phyloP scores from a whole-genome alignment of 2,329 filamentous ascomycete genomes.

The Xylariales sp. region DNA sequence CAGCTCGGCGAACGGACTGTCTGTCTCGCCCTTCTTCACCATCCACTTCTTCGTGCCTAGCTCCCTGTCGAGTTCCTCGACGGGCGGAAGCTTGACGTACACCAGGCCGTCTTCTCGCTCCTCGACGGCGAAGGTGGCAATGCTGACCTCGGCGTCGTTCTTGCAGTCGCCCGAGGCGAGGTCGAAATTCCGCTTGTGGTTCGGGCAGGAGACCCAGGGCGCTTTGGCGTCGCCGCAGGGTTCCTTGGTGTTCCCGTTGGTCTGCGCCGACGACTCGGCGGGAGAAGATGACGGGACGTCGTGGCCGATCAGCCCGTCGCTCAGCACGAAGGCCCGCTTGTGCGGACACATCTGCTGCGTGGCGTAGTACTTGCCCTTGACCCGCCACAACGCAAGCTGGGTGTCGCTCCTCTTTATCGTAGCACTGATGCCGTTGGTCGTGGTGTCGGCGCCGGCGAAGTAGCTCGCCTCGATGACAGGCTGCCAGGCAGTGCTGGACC shows the following conservation, averaged over 20 bases:
- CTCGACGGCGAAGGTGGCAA: slow-evolving; percentile 77
- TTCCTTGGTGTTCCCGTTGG: slow-evolving; percentile 12
- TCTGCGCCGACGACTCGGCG: slow-evolving; percentile 1
- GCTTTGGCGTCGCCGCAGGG: slow-evolving; percentile 15
- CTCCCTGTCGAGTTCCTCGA: slow-evolving; percentile 73
- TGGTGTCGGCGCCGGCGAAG: slow-evolving; percentile 59
- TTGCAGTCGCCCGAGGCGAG: slow-evolving; percentile 67
- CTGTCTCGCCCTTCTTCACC: slow-evolving; percentile 64
- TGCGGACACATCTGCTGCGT: slow-evolving; percentile 95
- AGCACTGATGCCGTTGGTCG: slow-evolving; percentile 68
- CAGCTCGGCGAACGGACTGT: slow-evolving; percentile 36
- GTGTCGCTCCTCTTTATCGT: slow-evolving; percentile 84
- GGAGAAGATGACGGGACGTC: slow-evolving; percentile 23
- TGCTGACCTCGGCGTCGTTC: slow-evolving; percentile 70
- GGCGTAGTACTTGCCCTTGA: slow-evolving; percentile 75
- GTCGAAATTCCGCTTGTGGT: slow-evolving; percentile 87
- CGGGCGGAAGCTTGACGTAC: slow-evolving; percentile 74
- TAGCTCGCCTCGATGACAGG: slow-evolving; percentile 67
- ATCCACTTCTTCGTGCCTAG: slow-evolving; percentile 76
- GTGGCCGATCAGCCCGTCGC: slow-evolving; percentile 78
- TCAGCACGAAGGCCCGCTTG: slow-evolving; percentile 84
- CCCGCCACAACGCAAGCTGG: slow-evolving; percentile 81
- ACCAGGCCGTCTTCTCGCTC: slow-evolving; percentile 69
- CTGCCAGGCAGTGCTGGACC: slow-evolving; percentile 69
- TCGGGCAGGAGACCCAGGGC: slow-evolving; percentile 83